Conservation (phyloP, 208 protist species). For the Angomonas desouzai region DNA sequence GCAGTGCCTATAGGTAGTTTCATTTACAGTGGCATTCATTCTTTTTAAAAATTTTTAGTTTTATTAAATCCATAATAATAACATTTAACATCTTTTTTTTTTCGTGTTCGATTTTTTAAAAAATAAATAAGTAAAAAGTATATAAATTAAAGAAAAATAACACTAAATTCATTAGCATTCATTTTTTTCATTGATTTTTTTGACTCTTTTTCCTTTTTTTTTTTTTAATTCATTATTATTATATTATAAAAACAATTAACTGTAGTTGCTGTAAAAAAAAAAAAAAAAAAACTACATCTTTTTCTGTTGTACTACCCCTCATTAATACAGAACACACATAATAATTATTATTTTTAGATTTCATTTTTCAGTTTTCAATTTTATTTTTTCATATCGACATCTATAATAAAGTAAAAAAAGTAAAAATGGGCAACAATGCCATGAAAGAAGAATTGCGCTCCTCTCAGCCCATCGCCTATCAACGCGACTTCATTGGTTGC, state of each 20-base stretch:
- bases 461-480: slow-evolving; percentile 43
- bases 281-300: no score
- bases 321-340: no score
- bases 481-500: slow-evolving; percentile 38
- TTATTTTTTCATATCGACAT: slow-evolving; percentile 1
- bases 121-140: not conserved
- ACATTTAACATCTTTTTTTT: no score
- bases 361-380: not conserved
- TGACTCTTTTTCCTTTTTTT: slow-evolving; percentile 13
- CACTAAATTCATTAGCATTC: slow-evolving; percentile 1
- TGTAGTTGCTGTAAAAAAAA: no score
- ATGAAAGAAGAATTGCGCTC: not conserved
- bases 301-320: no score
- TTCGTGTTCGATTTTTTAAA: no score
- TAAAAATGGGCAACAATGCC: slow-evolving; percentile 3
- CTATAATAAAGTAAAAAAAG: slow-evolving; percentile 8
- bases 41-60: no score
- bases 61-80: no score
- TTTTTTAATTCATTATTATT: not conserved
- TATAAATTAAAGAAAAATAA: not conserved
- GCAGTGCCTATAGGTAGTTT: no score
- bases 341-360: slow-evolving; percentile 11
- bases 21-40: no score
- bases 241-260: not conserved
- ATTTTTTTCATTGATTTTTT: slow-evolving; percentile 7